Base-by-base conservation (phyloP, 192 early-diverging fungal genomes). In the Backusella parvicylindrica region DNA sequence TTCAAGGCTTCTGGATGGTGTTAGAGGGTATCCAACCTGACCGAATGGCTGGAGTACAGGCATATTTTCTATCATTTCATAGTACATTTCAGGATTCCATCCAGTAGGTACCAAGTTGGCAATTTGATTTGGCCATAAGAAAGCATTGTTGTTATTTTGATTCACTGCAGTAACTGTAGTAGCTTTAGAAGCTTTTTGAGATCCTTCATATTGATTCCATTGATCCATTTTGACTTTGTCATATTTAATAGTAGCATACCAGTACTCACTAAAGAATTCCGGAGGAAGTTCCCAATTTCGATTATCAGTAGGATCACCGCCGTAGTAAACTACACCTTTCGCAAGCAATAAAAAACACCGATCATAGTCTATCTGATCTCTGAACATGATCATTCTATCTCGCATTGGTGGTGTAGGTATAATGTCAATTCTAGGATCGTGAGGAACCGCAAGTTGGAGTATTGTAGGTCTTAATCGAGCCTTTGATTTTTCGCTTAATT, bases 331-430 rank as follows among this genome's bases (percentile, higher is more conserved):
- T 13, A 76, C 64, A 18, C 50, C 65, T 16, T 38, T 70, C 1
- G 70, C n/a, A 6, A 82, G 36, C 41, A 77, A 21, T 13, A 49
- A 41, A 66, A 82, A 74, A 41, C 76, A 82, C 13, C 64, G 63
- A 18, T 82, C 80, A 56, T 74, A 72, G 41, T 82, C 80, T 15
- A 77, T 77, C 18, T 70, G 69, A 30, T 77, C 72, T 41, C 76
- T 38, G 18, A 82, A 82, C 6, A 82, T 60, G 56, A 82, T 82
- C 80, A 82, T 82, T 23, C 76, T 43, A 38, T 82, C 80, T 26
- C 76, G 76, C 71, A 75, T 77, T 40, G 72, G 76, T 6, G 70
- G 65, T 31, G 73, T 60, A 23, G 80, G 75, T 28, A 82, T 64
- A 21, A 77, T 43, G 28, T 82, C 80, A 38, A 82, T 82, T 18